Evolutionary conservation across 2,329 filamentous ascomycete species (phyloP), one percentile per base, ranked within the genome.

Genomic region (Claviceps sp.): DNA sequence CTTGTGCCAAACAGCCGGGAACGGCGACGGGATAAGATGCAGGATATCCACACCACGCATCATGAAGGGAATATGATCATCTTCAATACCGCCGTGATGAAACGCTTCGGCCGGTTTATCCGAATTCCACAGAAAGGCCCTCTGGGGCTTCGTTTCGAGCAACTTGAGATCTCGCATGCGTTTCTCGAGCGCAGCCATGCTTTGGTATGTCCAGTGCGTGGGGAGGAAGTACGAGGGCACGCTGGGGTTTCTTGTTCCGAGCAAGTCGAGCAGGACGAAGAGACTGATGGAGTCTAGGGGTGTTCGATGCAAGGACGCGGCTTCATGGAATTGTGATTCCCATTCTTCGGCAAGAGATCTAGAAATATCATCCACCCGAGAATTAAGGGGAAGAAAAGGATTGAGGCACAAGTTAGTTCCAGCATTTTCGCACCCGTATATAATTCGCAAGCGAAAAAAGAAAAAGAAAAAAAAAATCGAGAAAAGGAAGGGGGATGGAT

Each of bases 31-130:
- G 53, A 98, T 97, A 26, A 98, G 67, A 68, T 98, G 93, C 53
- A 98, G 67, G 16, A 97, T 76, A 30, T 94, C 84, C 0, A 97
- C 91, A 1, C 93, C 93, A 38, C 88, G 79, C 38, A 72, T 72
- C 75, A 97, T 81, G 61, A 98, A 98, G 0, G 93, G 93, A 5
- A 96, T 67, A 65, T 98, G 93, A 62, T 98, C 93, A 63, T 98
- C 93, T 56, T 82, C 75, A 9, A 95, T 79, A 54, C 67, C 81
- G 46, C 65, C 74, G 51, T 62, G 64, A 60, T 45, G 18, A 22
- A 86, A 76, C 37, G 70, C 65, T 48, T 72, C 62, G 1, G 65
- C 56, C 24, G 63, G 64, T 65, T 83, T 87, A 20, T 73, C 70
- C 1, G 70, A 63, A 43, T 94, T 84, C 6, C 76, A 70, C 4